phyloP scores from a whole-genome alignment of 2,329 filamentous ascomycete genomes.

The Magnaporthiopsis incrustans region DNA sequence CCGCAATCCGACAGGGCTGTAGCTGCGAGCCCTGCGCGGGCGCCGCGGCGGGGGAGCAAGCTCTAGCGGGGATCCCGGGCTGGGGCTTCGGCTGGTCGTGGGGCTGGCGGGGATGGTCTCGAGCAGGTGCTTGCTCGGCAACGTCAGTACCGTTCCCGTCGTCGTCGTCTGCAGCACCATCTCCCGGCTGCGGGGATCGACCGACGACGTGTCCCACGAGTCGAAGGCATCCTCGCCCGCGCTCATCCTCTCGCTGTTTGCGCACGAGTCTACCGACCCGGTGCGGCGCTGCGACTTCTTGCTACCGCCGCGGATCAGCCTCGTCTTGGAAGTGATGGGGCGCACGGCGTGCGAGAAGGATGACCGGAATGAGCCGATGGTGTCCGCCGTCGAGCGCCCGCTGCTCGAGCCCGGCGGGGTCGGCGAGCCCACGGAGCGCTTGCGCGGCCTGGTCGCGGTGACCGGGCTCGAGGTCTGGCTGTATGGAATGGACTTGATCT shows the following conservation, averaged over 20 bases:
- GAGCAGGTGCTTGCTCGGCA: slow-evolving; percentile 35
- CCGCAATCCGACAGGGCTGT: slow-evolving; percentile 31
- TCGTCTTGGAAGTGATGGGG: slow-evolving; percentile 49
- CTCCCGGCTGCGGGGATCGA: slow-evolving; percentile 55
- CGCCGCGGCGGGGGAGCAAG: slow-evolving; percentile 39
- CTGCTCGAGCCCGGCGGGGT: slow-evolving; percentile 37
- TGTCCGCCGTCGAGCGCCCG: slow-evolving; percentile 36
- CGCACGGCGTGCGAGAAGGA: slow-evolving; percentile 41
- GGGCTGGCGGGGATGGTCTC: slow-evolving; percentile 66
- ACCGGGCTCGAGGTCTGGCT: slow-evolving; percentile 31
- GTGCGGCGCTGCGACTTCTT: slow-evolving; percentile 27
- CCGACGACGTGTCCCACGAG: slow-evolving; percentile 64
- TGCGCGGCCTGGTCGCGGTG: slow-evolving; percentile 20
- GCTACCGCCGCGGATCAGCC: slow-evolving; percentile 35
- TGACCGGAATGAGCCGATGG: slow-evolving; percentile 38
- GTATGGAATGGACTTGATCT: slow-evolving; percentile 47
- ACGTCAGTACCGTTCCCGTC: slow-evolving; percentile 19
- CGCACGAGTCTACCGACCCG: slow-evolving; percentile 39
- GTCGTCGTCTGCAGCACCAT: slow-evolving; percentile 43
- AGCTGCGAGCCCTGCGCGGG: slow-evolving; percentile 37
- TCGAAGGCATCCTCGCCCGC: slow-evolving; percentile 58
- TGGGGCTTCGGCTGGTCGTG: slow-evolving; percentile 55
- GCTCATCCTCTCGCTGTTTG: slow-evolving; percentile 24
- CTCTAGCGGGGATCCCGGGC: slow-evolving; percentile 53
- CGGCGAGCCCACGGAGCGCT: slow-evolving; percentile 26